phyloP scores from a whole-genome alignment of 805 yeast genomes.

The Candida xiaguanensis region DNA sequence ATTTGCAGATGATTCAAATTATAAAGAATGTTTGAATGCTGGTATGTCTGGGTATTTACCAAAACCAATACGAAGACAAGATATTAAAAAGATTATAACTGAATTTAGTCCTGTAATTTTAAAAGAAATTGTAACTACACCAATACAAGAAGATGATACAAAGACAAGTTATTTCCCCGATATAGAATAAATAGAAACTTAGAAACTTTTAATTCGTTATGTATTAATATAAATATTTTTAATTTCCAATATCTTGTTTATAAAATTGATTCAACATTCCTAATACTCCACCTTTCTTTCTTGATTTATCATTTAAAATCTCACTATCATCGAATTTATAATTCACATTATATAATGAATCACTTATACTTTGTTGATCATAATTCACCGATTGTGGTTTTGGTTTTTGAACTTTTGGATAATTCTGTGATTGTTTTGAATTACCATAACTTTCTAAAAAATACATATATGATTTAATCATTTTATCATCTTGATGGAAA shows the following conservation, averaged over 20 bases:
- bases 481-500: conserved; percentile 68
- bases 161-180: background rate
- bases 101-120: conserved; percentile 42
- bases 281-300: conserved; percentile 54
- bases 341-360: conserved; percentile 22
- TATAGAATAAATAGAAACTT: background rate
- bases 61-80: conserved; percentile 77
- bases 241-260: conserved; percentile 39
- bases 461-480: conserved; percentile 86
- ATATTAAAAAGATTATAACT: conserved; percentile 53
- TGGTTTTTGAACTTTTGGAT: conserved; percentile 2
- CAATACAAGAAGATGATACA: conserved; percentile 12
- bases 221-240: background rate
- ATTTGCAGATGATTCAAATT: conserved; percentile 88
- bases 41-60: conserved; percentile 92
- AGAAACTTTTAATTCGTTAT: background rate
- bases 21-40: conserved; percentile 73
- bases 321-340: conserved; percentile 32
- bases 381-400: background rate
- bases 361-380: conserved; percentile 5
- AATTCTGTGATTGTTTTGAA: conserved; percentile 9
- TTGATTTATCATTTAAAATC: conserved; percentile 19
- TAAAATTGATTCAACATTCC: conserved; percentile 82
- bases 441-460: conserved; percentile 77
- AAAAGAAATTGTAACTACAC: conserved; percentile 29